Evolutionary conservation across 176 grass and related monocot genomes (phyloP).

Genomic region (Calamus simplicifolius): DNA sequence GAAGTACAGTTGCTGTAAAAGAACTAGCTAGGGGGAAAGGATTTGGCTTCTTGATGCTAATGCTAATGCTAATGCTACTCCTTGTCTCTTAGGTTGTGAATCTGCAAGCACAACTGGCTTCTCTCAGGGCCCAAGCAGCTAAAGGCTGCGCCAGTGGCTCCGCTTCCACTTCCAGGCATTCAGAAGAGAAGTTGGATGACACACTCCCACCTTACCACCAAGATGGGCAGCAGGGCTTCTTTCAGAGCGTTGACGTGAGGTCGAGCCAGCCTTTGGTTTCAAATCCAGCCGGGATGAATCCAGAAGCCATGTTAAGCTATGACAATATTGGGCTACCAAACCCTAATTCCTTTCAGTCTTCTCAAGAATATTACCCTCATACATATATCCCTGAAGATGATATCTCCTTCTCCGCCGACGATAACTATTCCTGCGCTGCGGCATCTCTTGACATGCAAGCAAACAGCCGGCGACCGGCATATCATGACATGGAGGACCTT

Average conservation of each 20-base stretch:
- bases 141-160: slow-evolving; percentile 25
- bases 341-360: slow-evolving; percentile 32
- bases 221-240: slow-evolving; percentile 8
- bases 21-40: too few species aligned
- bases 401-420: slow-evolving; percentile 2
- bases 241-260: not conserved
- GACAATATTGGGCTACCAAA: slow-evolving; percentile 21
- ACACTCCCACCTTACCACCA: slow-evolving; percentile 20
- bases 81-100: slow-evolving; percentile 42
- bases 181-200: slow-evolving; percentile 22
- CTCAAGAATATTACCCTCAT: slow-evolving; percentile 29
- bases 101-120: slow-evolving; percentile 77
- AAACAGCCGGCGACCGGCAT: slow-evolving; percentile 16
- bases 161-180: slow-evolving; percentile 26
- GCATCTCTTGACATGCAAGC: slow-evolving; percentile 19
- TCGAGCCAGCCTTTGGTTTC: slow-evolving; percentile 14
- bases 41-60: too few species aligned
- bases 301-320: slow-evolving; percentile 25
- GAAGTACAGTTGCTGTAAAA: too few species aligned
- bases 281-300: slow-evolving; percentile 34
- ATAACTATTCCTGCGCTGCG: slow-evolving; percentile 25
- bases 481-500: slow-evolving; percentile 57
- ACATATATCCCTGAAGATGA: slow-evolving; percentile 20
- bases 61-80: too few species aligned
- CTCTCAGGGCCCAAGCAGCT: slow-evolving; percentile 45